These are phyloP conservation scores for Tilletiaria anomala DNA, from an alignment of 1,284 basidiomycete genomes.

Conservation along the genomic window DNA sequence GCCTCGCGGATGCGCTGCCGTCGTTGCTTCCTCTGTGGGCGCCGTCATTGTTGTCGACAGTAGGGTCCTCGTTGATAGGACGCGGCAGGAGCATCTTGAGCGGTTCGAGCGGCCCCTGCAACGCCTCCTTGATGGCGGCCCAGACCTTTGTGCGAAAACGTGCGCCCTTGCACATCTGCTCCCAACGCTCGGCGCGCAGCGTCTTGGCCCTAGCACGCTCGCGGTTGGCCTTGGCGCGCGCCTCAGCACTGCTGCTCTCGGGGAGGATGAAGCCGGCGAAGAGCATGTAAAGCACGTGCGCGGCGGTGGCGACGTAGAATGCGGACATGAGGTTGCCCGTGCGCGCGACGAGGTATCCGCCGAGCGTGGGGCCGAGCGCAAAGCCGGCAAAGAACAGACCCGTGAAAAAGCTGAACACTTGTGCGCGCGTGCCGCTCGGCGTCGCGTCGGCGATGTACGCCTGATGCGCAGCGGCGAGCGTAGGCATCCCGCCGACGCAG, in stretches of 20 bases:
- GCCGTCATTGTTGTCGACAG: neutral
- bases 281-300: constrained; percentile 21
- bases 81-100: constrained; percentile 24
- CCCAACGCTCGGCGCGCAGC: neutral
- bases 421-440: constrained; percentile 24
- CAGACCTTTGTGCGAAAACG: too few relatives aligned
- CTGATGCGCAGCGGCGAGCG: constrained; percentile 59
- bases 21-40: constrained; percentile 2
- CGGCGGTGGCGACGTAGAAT: constrained; percentile 20
- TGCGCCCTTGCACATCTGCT: too few relatives aligned
- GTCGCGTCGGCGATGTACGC: constrained; percentile 52
- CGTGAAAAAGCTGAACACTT: constrained; percentile 24
- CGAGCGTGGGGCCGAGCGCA: constrained; percentile 27
- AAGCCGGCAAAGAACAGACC: constrained; percentile 30
- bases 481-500: constrained; percentile 68
- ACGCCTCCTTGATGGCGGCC: neutral
- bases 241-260: constrained; percentile 21
- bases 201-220: constrained; percentile 8
- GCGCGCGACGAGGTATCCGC: constrained; percentile 25
- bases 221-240: constrained; percentile 10
- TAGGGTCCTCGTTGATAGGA: neutral
- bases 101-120: constrained; percentile 13
- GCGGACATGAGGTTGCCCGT: constrained; percentile 18
- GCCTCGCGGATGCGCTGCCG: constrained; percentile 1
- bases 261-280: constrained; percentile 21